phyloP scores from a whole-genome alignment of 257 asterid genomes.

The Nyctanthes arbortristis region DNA sequence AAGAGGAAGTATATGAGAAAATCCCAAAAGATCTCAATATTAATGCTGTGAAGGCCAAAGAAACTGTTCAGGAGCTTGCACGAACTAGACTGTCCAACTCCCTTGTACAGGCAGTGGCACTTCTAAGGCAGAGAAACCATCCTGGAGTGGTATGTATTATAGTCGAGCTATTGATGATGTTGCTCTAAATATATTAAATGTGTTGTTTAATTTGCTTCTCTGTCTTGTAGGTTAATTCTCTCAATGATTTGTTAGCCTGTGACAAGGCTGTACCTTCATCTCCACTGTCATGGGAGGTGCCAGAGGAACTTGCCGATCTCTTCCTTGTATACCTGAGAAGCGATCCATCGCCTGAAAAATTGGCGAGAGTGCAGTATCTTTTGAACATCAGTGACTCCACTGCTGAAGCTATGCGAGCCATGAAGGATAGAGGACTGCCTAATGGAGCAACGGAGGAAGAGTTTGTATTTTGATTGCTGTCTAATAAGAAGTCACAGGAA shows the following conservation, averaged over 20 bases:
- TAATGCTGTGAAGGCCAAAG: constrained; percentile 60
- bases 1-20: constrained; percentile 77
- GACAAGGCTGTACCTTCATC: constrained; percentile 90
- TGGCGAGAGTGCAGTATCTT: constrained; percentile 71
- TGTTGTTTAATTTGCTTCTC: too few species aligned
- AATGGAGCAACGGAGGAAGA: constrained; percentile 58
- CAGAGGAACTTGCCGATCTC: constrained; percentile 75
- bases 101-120: constrained; percentile 84
- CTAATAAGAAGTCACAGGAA: not conserved
- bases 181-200: too few species aligned
- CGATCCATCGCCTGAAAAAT: constrained; percentile 61
- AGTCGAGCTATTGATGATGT: constrained; percentile 11
- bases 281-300: constrained; percentile 82
- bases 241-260: constrained; percentile 86
- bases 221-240: constrained; percentile 68
- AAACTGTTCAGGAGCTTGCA: constrained; percentile 72
- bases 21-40: constrained; percentile 84
- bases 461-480: constrained; percentile 56
- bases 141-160: constrained; percentile 72
- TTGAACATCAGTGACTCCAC: constrained; percentile 76
- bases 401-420: constrained; percentile 55
- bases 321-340: constrained; percentile 64
- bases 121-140: constrained; percentile 77
- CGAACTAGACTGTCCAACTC: constrained; percentile 71
- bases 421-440: constrained; percentile 51